Conservation (phyloP, 1,284 basidiomycete genomes). For the Pascua guehoae region DNA sequence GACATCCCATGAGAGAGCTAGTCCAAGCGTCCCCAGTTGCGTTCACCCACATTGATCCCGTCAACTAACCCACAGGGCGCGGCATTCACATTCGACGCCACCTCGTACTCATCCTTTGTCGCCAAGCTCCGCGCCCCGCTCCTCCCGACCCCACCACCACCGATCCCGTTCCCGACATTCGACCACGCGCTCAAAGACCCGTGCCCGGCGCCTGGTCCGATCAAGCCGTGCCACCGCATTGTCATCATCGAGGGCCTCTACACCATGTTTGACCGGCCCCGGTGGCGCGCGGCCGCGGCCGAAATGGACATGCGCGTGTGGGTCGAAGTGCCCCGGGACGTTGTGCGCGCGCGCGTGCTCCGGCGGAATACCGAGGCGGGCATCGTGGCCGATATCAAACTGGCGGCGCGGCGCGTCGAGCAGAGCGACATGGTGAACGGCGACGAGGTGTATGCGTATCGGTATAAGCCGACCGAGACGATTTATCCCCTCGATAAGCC, state of each 20-base stretch:
- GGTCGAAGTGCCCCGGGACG: conserved; percentile 60
- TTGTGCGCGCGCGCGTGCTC: conserved; percentile 65
- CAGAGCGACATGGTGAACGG: conserved; percentile 26
- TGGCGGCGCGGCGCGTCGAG: conserved; percentile 9
- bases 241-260: conserved; percentile 83
- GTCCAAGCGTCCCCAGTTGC: no score
- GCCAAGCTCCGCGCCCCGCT: conserved; percentile 56
- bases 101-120: conserved; percentile 68
- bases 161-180: conserved; percentile 46
- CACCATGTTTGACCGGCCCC: conserved; percentile 63
- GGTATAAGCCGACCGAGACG: conserved; percentile 19
- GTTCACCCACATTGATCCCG: no score
- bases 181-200: conserved; percentile 57
- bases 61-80: conserved; percentile 37
- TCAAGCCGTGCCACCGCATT: conserved; percentile 65
- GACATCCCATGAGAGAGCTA: no score
- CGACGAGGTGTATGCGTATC: conserved; percentile 19
- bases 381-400: conserved; percentile 11
- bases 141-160: conserved; percentile 54
- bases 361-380: conserved; percentile 46
- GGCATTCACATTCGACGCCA: conserved; percentile 51
- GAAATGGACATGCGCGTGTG: conserved; percentile 76
- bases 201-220: conserved; percentile 50
- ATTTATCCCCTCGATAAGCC: conserved; percentile 8
- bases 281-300: conserved; percentile 67